Percentiles rank a stretch among this genome's conserved stretches.
Evolutionary conservation across 345 rosid genomes (phyloP).

Genomic region (Stellera chamaejasme): DNA sequence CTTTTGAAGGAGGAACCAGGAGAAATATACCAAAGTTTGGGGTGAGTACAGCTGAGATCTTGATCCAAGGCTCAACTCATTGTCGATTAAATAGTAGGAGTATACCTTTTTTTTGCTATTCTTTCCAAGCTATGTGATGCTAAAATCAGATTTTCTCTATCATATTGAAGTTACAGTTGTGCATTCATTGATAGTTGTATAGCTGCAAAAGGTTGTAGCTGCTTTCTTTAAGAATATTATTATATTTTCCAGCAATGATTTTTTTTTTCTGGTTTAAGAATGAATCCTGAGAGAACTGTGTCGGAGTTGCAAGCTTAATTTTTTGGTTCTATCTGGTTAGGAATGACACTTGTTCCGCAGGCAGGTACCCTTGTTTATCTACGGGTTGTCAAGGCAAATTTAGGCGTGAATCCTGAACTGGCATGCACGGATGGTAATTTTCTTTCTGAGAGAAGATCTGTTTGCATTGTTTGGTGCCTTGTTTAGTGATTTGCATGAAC

Average conservation of each 20-base stretch:
- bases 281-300: background rate
- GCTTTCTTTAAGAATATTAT: no score
- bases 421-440: slow-evolving; percentile 58
- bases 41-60: slow-evolving; percentile 20
- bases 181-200: no score
- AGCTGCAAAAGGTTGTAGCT: no score
- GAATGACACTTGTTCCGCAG: slow-evolving; percentile 26
- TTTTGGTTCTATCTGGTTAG: background rate
- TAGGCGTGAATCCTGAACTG: slow-evolving; percentile 65
- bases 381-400: slow-evolving; percentile 71
- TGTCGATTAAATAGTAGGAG: no score
- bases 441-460: background rate
- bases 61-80: no score
- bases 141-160: no score
- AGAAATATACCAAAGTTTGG: slow-evolving; percentile 74
- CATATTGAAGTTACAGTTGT: no score
- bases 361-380: slow-evolving; percentile 65
- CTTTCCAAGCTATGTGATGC: no score
- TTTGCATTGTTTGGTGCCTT: slow-evolving; percentile 1
- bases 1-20: slow-evolving; percentile 83
- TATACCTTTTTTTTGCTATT: no score
- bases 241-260: background rate
- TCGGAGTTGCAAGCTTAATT: background rate
- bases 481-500: background rate
- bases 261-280: no score